Conservation (phyloP, 1,284 basidiomycete species). For the Bjerkandera adusta region DNA sequence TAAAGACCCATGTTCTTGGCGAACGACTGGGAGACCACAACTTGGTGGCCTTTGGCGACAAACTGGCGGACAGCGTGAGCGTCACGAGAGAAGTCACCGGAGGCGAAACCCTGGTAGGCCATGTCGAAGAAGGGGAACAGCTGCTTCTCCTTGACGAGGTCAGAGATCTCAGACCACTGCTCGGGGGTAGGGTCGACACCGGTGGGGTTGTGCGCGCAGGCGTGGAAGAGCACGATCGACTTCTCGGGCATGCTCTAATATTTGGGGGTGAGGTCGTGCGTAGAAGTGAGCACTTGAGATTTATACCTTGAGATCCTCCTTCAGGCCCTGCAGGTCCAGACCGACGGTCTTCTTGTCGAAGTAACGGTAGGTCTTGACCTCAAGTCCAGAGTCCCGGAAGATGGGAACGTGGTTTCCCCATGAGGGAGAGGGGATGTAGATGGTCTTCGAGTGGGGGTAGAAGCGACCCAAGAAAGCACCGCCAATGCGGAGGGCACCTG, state of each 20-base stretch:
- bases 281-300: slow-evolving; percentile 14
- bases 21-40: slow-evolving; percentile 91
- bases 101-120: slow-evolving; percentile 97
- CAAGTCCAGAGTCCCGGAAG: slow-evolving; percentile 90
- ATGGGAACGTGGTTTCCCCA: slow-evolving; percentile 97
- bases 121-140: slow-evolving; percentile 96
- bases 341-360: slow-evolving; percentile 95
- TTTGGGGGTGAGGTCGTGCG: background rate
- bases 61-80: slow-evolving; percentile 97
- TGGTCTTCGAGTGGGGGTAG: slow-evolving; percentile 85
- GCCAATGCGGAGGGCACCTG: slow-evolving; percentile 95
- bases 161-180: slow-evolving; percentile 93
- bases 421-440: slow-evolving; percentile 93
- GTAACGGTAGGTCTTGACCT: slow-evolving; percentile 92
- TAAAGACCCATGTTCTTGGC: slow-evolving; percentile 99
- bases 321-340: slow-evolving; percentile 91
- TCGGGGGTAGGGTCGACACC: slow-evolving; percentile 93
- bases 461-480: slow-evolving; percentile 91
- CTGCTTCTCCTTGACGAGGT: slow-evolving; percentile 84
- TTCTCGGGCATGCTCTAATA: slow-evolving; percentile 77
- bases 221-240: slow-evolving; percentile 84
- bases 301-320: slow-evolving; percentile 77
- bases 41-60: slow-evolving; percentile 83
- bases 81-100: slow-evolving; percentile 85
- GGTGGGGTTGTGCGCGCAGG: slow-evolving; percentile 98